These are phyloP conservation scores for Triadica sebifera DNA, from an alignment of 345 rosid genomes.

Conservation along the genomic window DNA sequence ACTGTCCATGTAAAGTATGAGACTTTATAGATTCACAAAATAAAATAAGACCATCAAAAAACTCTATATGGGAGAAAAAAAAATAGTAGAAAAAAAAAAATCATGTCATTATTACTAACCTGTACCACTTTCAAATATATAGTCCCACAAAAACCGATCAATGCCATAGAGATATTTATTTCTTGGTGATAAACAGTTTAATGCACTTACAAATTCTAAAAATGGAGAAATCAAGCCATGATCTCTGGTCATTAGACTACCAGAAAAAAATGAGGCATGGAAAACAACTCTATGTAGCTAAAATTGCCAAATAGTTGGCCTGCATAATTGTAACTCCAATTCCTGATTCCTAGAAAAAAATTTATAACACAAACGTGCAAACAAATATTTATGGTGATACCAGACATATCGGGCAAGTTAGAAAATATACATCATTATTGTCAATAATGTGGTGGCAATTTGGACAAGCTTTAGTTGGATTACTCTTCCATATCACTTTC, in stretches of 20 bases:
- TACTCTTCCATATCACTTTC: constrained; percentile 66
- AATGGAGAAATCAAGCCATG: background rate
- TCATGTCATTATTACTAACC: too few species aligned
- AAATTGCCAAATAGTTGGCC: background rate
- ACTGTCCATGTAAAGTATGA: background rate
- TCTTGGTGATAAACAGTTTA: background rate
- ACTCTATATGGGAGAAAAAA: background rate
- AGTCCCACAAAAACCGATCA: background rate
- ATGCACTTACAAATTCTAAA: background rate
- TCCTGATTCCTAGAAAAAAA: background rate
- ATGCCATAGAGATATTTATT: background rate
- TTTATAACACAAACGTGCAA: background rate
- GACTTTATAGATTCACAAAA: background rate
- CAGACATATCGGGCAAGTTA: background rate
- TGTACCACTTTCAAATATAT: too few species aligned
- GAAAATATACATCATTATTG: constrained; percentile 72
- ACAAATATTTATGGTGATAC: background rate
- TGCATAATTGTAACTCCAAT: background rate
- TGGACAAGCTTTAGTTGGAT: constrained; percentile 82
- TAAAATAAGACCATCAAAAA: background rate
- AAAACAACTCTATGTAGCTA: background rate
- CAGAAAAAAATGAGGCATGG: background rate
- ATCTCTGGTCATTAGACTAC: background rate
- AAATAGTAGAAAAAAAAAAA: background rate
- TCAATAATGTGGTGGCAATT: constrained; percentile 72